Percentiles rank a stretch among this genome's conserved stretches.
These are phyloP conservation scores for Fusarium torreyae DNA, from an alignment of 2,329 filamentous ascomycete genomes.

Conservation along the genomic window DNA sequence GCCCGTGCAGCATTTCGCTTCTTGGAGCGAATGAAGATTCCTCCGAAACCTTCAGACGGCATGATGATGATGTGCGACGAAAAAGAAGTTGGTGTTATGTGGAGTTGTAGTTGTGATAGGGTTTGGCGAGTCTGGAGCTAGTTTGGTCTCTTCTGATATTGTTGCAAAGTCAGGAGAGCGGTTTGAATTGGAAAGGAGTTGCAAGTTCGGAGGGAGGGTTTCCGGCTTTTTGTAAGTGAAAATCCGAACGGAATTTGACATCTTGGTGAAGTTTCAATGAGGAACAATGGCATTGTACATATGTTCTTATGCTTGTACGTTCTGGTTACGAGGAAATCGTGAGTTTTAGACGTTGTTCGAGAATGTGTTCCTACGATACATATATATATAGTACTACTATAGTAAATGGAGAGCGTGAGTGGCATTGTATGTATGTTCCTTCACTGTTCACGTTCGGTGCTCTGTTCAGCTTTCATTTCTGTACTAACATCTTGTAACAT, in stretches of 20 bases:
- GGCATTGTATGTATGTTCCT: background rate
- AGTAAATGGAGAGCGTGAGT: background rate
- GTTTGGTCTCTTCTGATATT: background rate
- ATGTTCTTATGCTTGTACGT: background rate
- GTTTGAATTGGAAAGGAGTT: background rate
- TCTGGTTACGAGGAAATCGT: background rate
- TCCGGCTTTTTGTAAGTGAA: background rate
- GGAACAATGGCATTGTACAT: background rate
- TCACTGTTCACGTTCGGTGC: background rate
- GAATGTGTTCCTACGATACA: background rate
- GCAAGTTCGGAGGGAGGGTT: background rate
- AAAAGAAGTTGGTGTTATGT: background rate
- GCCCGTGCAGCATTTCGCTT: too few species aligned
- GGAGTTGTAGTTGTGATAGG: background rate
- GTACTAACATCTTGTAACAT: background rate
- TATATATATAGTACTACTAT: background rate
- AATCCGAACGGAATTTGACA: background rate
- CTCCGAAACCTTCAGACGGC: too few species aligned
- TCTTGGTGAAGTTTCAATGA: background rate
- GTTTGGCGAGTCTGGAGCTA: background rate
- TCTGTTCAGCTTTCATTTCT: background rate
- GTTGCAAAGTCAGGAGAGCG: background rate
- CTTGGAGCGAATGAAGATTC: too few species aligned
- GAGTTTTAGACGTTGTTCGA: background rate
- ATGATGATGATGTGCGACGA: background rate